Conservation (phyloP, 495 filamentous ascomycete species). For the Penicillium pancosmium region DNA sequence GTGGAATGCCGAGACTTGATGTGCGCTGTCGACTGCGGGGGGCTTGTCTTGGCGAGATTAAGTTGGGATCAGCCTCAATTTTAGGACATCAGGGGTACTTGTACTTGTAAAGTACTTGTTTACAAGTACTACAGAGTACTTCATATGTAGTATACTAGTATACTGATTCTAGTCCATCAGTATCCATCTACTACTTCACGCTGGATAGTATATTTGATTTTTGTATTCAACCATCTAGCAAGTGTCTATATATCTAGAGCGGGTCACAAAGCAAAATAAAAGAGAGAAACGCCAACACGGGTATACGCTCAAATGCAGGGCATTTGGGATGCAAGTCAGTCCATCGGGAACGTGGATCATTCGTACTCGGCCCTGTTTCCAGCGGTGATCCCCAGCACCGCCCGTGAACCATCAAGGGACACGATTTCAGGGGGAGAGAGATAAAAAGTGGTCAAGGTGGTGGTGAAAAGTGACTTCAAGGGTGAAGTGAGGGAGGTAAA, state of each 20-base stretch:
- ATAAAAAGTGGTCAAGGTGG: not conserved
- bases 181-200: too few relatives aligned
- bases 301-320: constrained; percentile 43
- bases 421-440: not conserved
- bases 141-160: too few relatives aligned
- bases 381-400: constrained; percentile 1
- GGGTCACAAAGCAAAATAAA: constrained; percentile 12
- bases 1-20: constrained; percentile 19
- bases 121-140: too few relatives aligned
- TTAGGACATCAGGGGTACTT: not conserved
- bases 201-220: not conserved
- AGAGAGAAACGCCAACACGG: constrained; percentile 24
- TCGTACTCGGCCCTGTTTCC: not conserved
- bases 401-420: constrained; percentile 9
- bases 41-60: constrained; percentile 21
- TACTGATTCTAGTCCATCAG: too few relatives aligned
- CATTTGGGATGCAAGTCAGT: constrained; percentile 5
- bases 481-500: not conserved
- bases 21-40: constrained; percentile 21
- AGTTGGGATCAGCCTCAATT: not conserved
- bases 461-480: constrained; percentile 11
- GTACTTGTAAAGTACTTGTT: too few relatives aligned
- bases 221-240: not conserved
- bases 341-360: constrained; percentile 2
- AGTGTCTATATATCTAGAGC: constrained; percentile 3